Evolutionary conservation across 257 asterid genomes (phyloP).

Genomic region (Solanum corneliomulleri): DNA sequence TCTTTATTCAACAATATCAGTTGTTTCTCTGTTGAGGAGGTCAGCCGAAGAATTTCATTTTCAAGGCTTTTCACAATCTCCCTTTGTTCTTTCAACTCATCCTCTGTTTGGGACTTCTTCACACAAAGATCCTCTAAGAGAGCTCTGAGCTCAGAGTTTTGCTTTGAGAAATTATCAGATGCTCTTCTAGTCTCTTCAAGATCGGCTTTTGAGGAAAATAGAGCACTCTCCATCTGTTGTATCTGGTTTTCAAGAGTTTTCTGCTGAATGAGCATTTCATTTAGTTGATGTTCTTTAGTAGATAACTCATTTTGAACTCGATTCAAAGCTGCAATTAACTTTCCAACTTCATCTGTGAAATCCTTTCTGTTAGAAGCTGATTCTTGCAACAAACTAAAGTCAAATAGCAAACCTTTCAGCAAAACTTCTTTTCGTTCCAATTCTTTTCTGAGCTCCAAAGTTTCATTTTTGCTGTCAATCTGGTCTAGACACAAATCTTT

Average conservation of each 20-base stretch:
- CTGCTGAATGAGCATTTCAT: constrained; percentile 37
- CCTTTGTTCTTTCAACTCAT: constrained; percentile 48
- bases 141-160: constrained; percentile 54
- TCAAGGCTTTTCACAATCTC: constrained; percentile 50
- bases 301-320: constrained; percentile 50
- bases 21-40: constrained; percentile 40
- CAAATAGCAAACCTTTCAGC: constrained; percentile 74
- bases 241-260: constrained; percentile 38
- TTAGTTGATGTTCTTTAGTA: constrained; percentile 38
- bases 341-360: constrained; percentile 53
- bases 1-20: constrained; percentile 26
- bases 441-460: constrained; percentile 44
- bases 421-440: constrained; percentile 47
- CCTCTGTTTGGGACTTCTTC: constrained; percentile 59
- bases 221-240: constrained; percentile 45
- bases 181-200: constrained; percentile 38
- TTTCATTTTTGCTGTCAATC: constrained; percentile 22
- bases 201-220: constrained; percentile 36
- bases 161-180: constrained; percentile 33
- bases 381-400: constrained; percentile 84
- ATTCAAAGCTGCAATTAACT: constrained; percentile 34
- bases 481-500: constrained; percentile 13
- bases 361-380: constrained; percentile 66
- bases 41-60: constrained; percentile 50
- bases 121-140: constrained; percentile 48